phyloP scores from a whole-genome alignment of 1,284 basidiomycete genomes.

The Puccinia novopanici region DNA sequence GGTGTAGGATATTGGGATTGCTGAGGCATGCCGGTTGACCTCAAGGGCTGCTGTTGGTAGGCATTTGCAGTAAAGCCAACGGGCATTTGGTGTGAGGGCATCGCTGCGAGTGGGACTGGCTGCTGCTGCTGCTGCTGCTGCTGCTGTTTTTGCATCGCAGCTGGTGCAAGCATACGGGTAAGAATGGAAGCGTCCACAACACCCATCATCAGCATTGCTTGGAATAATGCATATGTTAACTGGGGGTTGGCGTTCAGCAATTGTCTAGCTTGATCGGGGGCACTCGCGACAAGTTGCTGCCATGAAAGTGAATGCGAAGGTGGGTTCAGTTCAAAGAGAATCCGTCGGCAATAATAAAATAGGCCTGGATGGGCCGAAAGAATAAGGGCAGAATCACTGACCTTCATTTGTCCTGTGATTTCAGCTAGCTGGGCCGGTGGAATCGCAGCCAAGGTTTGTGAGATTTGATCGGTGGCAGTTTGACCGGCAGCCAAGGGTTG shows the following conservation, averaged over 20 bases:
- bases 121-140: conserved; percentile 29
- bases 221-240: conserved; percentile 92
- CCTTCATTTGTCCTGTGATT: conserved; percentile 97
- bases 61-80: conserved; percentile 20
- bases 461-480: conserved; percentile 80
- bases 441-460: conserved; percentile 79
- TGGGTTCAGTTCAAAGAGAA: not conserved
- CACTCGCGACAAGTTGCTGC: conserved; percentile 72
- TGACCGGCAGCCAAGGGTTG: conserved; percentile 73
- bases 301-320: no score
- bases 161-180: conserved; percentile 62
- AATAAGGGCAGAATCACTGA: conserved; percentile 60
- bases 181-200: conserved; percentile 87
- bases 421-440: conserved; percentile 84
- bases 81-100: conserved; percentile 29
- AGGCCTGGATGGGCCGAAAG: not conserved
- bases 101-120: conserved; percentile 13
- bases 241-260: conserved; percentile 84
- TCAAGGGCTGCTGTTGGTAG: conserved; percentile 30
- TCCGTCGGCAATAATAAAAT: not conserved
- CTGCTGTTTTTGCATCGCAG: conserved; percentile 28
- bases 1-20: conserved; percentile 18
- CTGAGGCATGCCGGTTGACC: conserved; percentile 24
- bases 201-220: conserved; percentile 88
- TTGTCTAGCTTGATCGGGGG: conserved; percentile 83